phyloP scores from a whole-genome alignment of 1,284 basidiomycete species.

The Ceratobasidium sp. region DNA sequence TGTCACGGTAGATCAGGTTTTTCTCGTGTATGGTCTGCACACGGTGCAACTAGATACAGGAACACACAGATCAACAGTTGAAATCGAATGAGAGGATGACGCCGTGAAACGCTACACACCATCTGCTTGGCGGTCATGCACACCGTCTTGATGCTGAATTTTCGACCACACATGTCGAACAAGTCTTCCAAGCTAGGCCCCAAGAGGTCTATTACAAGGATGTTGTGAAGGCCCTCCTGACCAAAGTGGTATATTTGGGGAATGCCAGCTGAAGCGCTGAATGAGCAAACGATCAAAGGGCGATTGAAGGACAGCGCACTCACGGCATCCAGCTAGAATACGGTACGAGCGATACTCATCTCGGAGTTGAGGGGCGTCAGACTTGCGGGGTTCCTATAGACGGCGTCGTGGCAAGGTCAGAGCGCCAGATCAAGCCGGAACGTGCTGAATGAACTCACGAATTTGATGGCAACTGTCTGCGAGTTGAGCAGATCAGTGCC shows the following conservation, averaged over 20 bases:
- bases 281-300: background rate
- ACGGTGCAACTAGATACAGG: conserved; percentile 71
- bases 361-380: conserved; percentile 93
- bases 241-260: conserved; percentile 98
- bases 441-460: conserved; percentile 68
- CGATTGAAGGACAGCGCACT: conserved; percentile 57
- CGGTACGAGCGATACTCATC: conserved; percentile 98
- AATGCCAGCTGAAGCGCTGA: conserved; percentile 72
- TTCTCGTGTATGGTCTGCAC: conserved; percentile 97
- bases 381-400: conserved; percentile 89
- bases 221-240: conserved; percentile 97
- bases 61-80: conserved; percentile 19
- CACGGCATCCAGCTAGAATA: conserved; percentile 90
- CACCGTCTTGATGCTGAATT: conserved; percentile 94
- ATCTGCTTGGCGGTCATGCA: conserved; percentile 98
- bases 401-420: conserved; percentile 19
- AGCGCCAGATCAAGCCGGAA: conserved; percentile 24
- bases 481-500: conserved; percentile 95
- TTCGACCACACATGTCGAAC: conserved; percentile 96
- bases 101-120: conserved; percentile 63
- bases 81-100: conserved; percentile 20
- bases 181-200: conserved; percentile 94
- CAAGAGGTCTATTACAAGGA: conserved; percentile 94
- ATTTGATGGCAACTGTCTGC: conserved; percentile 97
- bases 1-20: conserved; percentile 97